Evolutionary conservation across 805 yeast genomes (phyloP).

Genomic region (Spathaspora boniae): DNA sequence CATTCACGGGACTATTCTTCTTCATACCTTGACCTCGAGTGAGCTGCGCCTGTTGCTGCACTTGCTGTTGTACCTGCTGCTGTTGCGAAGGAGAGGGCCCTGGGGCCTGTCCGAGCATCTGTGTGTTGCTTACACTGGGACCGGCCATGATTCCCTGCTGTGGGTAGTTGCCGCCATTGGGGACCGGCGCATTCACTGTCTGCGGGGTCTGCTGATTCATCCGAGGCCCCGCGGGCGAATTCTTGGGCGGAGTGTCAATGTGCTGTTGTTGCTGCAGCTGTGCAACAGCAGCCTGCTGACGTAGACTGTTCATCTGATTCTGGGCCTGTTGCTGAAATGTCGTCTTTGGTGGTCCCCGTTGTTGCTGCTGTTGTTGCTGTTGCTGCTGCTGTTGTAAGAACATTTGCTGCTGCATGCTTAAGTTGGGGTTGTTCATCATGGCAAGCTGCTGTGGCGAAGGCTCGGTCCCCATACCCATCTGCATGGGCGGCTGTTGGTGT

Average conservation of each 20-base stretch:
- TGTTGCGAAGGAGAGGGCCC: too few relatives aligned
- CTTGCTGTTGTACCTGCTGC: too few relatives aligned
- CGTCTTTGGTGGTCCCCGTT: conserved; percentile 15
- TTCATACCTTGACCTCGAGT: not conserved
- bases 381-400: conserved; percentile 23
- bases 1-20: conserved; percentile 3
- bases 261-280: conserved; percentile 21
- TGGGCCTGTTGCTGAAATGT: conserved; percentile 46
- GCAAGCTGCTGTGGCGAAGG: conserved; percentile 10
- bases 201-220: too few relatives aligned
- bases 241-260: conserved; percentile 7
- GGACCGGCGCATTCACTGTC: too few relatives aligned
- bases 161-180: too few relatives aligned
- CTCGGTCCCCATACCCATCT: conserved; percentile 15
- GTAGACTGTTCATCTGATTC: conserved; percentile 46
- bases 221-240: conserved; percentile 5
- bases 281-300: conserved; percentile 41
- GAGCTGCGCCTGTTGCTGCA: too few relatives aligned
- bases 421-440: conserved; percentile 9
- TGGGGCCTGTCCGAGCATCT: too few relatives aligned
- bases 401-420: conserved; percentile 28
- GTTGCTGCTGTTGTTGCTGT: conserved; percentile 14
- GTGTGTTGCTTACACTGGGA: too few relatives aligned
- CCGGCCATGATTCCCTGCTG: too few relatives aligned
- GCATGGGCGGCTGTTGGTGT: conserved; percentile 13